These are phyloP conservation scores for Lactuca saligna DNA, from an alignment of 129 eudicot species.

Conservation along the genomic window DNA sequence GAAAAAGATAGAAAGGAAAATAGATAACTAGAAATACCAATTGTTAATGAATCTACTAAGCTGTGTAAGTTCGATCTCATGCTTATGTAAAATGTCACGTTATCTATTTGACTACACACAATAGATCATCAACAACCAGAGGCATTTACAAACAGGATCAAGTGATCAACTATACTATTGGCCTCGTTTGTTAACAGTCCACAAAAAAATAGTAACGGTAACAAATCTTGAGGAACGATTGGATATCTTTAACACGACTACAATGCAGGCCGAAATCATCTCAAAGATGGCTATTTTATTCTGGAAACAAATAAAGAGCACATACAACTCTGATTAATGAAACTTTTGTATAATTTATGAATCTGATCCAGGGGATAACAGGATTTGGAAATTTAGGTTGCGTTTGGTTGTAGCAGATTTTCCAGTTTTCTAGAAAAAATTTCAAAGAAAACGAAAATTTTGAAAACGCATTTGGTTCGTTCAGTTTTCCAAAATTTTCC, in stretches of 20 bases:
- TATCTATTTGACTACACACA: too few relatives aligned
- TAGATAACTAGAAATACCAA: too few relatives aligned
- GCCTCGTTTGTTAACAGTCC: background rate
- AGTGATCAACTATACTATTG: background rate
- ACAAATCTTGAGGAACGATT: background rate
- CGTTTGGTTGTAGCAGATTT: too few relatives aligned
- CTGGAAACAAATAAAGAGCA: background rate
- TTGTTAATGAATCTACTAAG: too few relatives aligned
- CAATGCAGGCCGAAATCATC: slow-evolving; percentile 7
- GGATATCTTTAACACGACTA: background rate
- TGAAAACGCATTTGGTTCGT: too few relatives aligned
- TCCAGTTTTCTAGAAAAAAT: too few relatives aligned
- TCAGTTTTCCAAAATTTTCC: too few relatives aligned
- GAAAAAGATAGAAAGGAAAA: background rate
- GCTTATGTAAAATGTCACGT: too few relatives aligned
- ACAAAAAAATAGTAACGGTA: background rate
- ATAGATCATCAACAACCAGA: too few relatives aligned
- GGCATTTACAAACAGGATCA: background rate
- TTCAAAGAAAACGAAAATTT: too few relatives aligned
- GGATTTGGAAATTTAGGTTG: background rate
- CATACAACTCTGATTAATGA: background rate
- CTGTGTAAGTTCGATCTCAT: too few relatives aligned
- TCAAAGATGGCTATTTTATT: background rate
- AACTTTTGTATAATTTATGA: background rate
- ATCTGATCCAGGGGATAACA: background rate